Evolutionary conservation across 1,284 basidiomycete species (phyloP), one percentile per base, ranked within the genome.

Genomic region (Heterobasidion parviporum): DNA sequence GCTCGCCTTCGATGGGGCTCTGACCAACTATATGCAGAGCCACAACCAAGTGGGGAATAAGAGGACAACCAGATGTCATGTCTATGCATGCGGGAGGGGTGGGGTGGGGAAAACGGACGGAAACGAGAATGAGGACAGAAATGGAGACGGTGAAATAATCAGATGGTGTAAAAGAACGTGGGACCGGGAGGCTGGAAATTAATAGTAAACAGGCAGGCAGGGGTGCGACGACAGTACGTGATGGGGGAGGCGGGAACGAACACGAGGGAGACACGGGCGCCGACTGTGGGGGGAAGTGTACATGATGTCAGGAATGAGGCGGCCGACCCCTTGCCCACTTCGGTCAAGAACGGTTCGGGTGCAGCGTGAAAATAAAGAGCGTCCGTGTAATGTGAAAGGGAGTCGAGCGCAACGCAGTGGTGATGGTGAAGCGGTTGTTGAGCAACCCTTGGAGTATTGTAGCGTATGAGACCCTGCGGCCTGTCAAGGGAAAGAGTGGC

Each of bases 341-440:
- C 48, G 10, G 26, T n/a, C 9, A 46, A 55, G 59, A 58, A 53
- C 59, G 55, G 50, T 44, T 46, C 36, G 58, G 55, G 57, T 57
- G 54, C 47, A 54, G 59, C 50, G 41, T 53, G 55, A 59, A 54
- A 54, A 57, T 60, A 45, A 58, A 69, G 79, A 54, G 83, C 82
- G 85, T 87, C 84, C 83, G 82, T 83, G 71, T 74, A 67, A 68
- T 70, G 74, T 68, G 73, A 72, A 72, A 68, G 62, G 65, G 63
- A 65, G 68, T 67, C 63, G 61, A 67, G 67, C 58, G 45, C 51
- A 56, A 54, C 59, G 59, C 67, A 62, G 63, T 64, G 69, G 56
- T 59, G 58, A 52, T 45, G 50, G 54, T 34, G 48, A 43, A 62
- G 65, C 60, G 54, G 60, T 54, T 54, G 33, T 14, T 18, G 34